phyloP scores from a whole-genome alignment of 345 rosid species.

The Euphorbia pulcherrima region DNA sequence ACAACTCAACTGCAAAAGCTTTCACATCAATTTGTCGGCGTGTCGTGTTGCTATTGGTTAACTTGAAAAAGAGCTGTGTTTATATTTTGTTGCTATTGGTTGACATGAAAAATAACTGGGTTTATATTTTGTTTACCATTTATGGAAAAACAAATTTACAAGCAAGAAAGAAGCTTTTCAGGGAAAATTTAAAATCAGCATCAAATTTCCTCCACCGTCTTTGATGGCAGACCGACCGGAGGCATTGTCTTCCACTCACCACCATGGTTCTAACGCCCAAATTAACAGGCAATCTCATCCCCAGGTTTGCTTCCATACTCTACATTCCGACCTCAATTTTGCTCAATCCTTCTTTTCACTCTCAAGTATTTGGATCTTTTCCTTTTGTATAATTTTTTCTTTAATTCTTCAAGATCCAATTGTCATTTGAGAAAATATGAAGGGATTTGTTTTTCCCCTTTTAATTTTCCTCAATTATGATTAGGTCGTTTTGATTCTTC shows the following conservation, averaged over 20 bases:
- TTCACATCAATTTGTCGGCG: not conserved
- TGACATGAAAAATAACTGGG: not conserved
- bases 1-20: too few species aligned
- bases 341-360: too few species aligned
- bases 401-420: too few species aligned
- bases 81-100: too few species aligned
- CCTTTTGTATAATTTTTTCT: too few species aligned
- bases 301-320: not conserved
- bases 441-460: not conserved
- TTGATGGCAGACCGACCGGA: not conserved
- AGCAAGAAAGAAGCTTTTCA: not conserved
- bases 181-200: not conserved
- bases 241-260: not conserved
- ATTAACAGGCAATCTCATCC: conserved; percentile 13
- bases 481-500: not conserved
- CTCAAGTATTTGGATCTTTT: not conserved
- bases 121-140: too few species aligned
- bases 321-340: not conserved
- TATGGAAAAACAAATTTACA: too few species aligned
- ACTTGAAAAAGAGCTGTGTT: too few species aligned
- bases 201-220: not conserved
- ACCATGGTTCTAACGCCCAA: conserved; percentile 11
- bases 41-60: not conserved
- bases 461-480: not conserved
- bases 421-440: not conserved